These are phyloP conservation scores for Astragalus membranaceus DNA, from an alignment of 306 rosid genomes.

Conservation along the genomic window DNA sequence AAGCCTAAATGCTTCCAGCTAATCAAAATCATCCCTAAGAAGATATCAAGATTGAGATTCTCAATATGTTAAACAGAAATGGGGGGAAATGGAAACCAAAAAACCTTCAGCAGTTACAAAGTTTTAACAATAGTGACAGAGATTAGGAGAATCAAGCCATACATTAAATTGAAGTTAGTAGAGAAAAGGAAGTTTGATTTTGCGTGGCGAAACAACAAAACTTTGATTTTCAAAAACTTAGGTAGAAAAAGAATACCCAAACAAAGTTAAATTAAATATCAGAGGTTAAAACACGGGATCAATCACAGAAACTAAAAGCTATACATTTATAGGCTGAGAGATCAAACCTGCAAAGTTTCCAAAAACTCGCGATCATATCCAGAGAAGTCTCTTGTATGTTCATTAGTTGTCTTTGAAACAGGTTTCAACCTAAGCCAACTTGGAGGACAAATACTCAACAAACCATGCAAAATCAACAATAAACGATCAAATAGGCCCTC, in stretches of 20 bases:
- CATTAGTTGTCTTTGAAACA: slow-evolving; percentile 42
- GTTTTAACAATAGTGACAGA: background rate
- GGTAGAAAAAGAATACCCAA: background rate
- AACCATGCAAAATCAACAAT: slow-evolving; percentile 76
- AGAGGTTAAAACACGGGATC: background rate
- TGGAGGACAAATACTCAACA: slow-evolving; percentile 69
- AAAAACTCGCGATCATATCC: slow-evolving; percentile 65
- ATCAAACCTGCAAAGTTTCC: slow-evolving; percentile 75
- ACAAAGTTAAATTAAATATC: background rate
- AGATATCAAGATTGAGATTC: background rate
- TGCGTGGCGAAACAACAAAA: background rate
- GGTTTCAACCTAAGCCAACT: slow-evolving; percentile 66
- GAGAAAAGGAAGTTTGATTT: background rate
- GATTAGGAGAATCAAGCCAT: background rate
- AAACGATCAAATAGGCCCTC: slow-evolving; percentile 67
- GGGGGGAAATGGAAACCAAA: background rate
- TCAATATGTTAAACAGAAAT: background rate
- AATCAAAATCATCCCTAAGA: background rate
- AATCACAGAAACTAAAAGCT: slow-evolving; percentile 3
- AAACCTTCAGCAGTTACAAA: background rate
- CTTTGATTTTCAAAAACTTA: background rate
- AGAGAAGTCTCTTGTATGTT: slow-evolving; percentile 40
- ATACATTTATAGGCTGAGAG: slow-evolving; percentile 1
- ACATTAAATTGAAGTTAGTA: background rate
- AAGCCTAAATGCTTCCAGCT: background rate